Base-by-base conservation (phyloP, 2,329 filamentous ascomycete species). In the Chalaropsis thielavioides region DNA sequence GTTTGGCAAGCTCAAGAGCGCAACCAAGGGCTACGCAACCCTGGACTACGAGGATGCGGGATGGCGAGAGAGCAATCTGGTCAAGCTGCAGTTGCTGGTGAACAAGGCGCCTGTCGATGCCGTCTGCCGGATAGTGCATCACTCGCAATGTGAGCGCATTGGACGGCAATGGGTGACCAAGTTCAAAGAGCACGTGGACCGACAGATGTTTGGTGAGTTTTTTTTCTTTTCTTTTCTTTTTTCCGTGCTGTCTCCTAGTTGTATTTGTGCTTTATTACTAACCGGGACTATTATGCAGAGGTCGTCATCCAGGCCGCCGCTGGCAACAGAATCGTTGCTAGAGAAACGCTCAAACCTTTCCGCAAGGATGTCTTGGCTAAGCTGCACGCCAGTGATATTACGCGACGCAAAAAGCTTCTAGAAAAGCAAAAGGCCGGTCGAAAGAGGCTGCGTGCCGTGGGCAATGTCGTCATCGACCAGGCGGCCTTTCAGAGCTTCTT, bases 361-460 rank as follows among this genome's bases (percentile, higher is more conserved):
- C 81, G 94, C 59, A 99, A 99, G 75, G 94, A 99, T 71, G 94
- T 99, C 2, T 76, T 96, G 65, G 87, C 88, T 7, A 97, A 97
- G 76, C 78, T 99, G 65, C 95, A 99, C 73, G 94, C 94, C 0
- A 89, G 88, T 68, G 94, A 99, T 76, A 83, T 95, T 17, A 84
- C 85, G 2, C 79, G 94, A 66, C 82, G 92, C 44, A 83, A 85
- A 71, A 99, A 99, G 75, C 75, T 99, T 69, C 76, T 99, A 11
- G 92, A 97, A 77, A 96, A 92, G 79, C 94, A 99, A 75, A 99
- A 99, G 77, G 92, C 92, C 69, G 94, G 94, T 0, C 82, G 91
- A 65, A 96, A 96, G 82, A 88, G 87, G 75, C 76, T 99, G 67
- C 84, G 90, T 67, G 83, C 87, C 0, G 86, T 92, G 4, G 89